Evolutionary conservation across 176 grass and related monocot species (phyloP).

Genomic region (Lolium perenne): DNA sequence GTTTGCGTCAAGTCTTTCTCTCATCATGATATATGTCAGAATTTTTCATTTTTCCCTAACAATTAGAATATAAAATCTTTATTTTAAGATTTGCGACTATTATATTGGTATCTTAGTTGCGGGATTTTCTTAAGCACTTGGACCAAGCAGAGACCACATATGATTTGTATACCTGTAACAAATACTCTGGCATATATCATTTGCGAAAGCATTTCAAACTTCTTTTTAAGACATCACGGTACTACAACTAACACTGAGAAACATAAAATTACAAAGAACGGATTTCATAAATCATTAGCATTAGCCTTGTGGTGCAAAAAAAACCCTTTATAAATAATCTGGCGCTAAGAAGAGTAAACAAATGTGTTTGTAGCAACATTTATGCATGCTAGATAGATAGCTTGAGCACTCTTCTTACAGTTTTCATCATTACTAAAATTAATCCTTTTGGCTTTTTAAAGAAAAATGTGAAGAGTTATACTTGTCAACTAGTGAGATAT

Average conservation of each 20-base stretch:
- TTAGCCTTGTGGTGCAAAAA: not conserved
- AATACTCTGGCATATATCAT: not conserved
- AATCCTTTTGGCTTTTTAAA: not conserved
- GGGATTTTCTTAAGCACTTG: not conserved
- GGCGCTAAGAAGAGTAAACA: not conserved
- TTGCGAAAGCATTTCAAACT: not conserved
- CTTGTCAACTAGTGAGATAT: not conserved
- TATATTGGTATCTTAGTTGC: not conserved
- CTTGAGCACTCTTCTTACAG: not conserved
- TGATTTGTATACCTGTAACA: not conserved
- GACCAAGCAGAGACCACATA: not conserved
- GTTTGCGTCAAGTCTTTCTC: slow-evolving; percentile 21
- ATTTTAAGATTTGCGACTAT: not conserved
- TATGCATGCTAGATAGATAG: not conserved
- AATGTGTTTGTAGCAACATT: not conserved
- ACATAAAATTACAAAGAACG: not conserved
- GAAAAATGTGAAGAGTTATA: not conserved
- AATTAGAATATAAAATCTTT: not conserved
- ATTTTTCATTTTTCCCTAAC: slow-evolving; percentile 6
- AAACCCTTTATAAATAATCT: not conserved
- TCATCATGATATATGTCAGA: not conserved
- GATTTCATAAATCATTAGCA: not conserved
- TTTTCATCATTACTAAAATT: slow-evolving; percentile 13
- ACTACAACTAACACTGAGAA: not conserved
- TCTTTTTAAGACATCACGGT: not conserved